Percentiles rank a stretch among this genome's conserved stretches.
These are phyloP conservation scores for Aspergillus caelatus DNA, from an alignment of 2,329 filamentous ascomycete genomes.

Conservation along the genomic window DNA sequence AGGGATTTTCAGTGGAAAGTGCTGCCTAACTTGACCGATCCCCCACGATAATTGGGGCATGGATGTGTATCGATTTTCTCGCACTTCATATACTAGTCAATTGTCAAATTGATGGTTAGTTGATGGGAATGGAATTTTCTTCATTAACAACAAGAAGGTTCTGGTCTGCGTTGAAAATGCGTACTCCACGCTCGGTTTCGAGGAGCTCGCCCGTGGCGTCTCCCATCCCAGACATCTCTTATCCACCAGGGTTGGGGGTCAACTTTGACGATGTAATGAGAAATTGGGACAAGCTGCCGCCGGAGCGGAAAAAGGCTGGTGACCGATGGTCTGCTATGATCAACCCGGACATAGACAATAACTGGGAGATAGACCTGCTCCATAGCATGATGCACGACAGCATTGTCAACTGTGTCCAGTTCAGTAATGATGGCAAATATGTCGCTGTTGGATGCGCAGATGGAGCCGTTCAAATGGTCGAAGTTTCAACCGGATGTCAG, in stretches of 20 bases:
- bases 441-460: background rate
- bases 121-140: background rate
- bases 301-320: background rate
- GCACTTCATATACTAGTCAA: background rate
- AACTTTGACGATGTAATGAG: background rate
- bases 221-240: background rate
- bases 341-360: background rate
- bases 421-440: background rate
- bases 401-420: background rate
- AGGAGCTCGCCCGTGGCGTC: background rate
- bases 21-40: background rate
- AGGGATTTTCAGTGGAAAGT: background rate
- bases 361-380: background rate
- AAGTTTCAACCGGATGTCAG: background rate
- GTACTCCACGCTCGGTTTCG: background rate
- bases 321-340: background rate
- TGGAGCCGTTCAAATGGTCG: background rate
- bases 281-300: background rate
- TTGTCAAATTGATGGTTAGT: background rate
- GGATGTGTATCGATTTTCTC: background rate
- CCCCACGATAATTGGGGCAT: background rate
- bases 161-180: background rate
- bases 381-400: background rate
- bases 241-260: background rate
- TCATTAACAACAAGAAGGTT: background rate